Percentiles rank a stretch among this genome's conserved stretches.
Conservation (phyloP, 352 stramenopile species). For the Pythium graminicola region DNA sequence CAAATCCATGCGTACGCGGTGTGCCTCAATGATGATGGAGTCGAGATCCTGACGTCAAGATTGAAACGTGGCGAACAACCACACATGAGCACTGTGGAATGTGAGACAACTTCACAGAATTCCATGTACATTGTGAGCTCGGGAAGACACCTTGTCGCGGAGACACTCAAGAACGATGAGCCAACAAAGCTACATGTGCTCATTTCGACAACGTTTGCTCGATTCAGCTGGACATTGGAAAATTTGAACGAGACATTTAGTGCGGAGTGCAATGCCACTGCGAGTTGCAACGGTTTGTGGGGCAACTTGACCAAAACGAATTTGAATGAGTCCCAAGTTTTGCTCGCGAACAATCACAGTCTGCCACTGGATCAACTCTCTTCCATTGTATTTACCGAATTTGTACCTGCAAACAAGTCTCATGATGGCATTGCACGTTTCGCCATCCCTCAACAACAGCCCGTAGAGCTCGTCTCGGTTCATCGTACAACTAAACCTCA, state of each 20-base stretch:
- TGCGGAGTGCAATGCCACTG: not conserved
- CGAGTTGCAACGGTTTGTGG: conserved; percentile 1
- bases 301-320: not conserved
- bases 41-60: not conserved
- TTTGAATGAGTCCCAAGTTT: not conserved
- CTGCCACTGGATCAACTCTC: not conserved
- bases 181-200: not conserved
- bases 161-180: no score
- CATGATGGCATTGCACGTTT: no score
- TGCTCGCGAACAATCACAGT: not conserved
- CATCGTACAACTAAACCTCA: not conserved
- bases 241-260: not conserved
- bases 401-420: not conserved
- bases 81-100: not conserved
- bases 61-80: not conserved
- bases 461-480: not conserved
- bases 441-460: no score
- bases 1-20: conserved; percentile 10
- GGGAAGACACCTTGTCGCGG: not conserved
- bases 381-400: not conserved
- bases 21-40: conserved; percentile 3
- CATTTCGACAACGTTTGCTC: conserved; percentile 9
- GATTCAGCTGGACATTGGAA: not conserved
- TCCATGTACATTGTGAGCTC: conserved; percentile 3
- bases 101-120: not conserved